A percentile compares a stretch with the other conserved stretches of the same genome.
These are phyloP conservation scores for Didymella keratinophila DNA, from an alignment of 2,329 filamentous ascomycete genomes.

Conservation along the genomic window DNA sequence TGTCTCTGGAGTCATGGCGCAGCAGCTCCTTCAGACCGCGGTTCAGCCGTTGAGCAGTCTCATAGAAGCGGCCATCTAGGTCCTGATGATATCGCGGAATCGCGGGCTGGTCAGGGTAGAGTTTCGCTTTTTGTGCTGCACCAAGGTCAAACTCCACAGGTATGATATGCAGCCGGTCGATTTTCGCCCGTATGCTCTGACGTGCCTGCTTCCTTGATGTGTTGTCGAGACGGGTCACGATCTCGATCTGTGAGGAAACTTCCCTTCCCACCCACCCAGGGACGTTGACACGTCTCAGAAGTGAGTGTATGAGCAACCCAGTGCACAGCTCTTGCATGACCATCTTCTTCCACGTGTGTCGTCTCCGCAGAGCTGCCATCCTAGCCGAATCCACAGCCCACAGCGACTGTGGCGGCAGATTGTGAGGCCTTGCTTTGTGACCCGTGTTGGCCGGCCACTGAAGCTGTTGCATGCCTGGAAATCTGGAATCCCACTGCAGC, in stretches of 20 bases:
- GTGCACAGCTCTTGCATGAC: constrained; percentile 52
- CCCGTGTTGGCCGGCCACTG: constrained; percentile 55
- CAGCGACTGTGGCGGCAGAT: constrained; percentile 56
- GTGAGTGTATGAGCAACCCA: constrained; percentile 50
- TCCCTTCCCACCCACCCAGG: constrained; percentile 11
- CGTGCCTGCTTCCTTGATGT: constrained; percentile 15
- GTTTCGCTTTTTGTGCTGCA: constrained; percentile 20
- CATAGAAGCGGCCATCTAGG: constrained; percentile 45
- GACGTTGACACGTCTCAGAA: constrained; percentile 37
- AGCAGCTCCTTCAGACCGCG: constrained; percentile 36
- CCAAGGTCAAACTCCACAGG: constrained; percentile 24
- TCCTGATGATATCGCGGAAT: constrained; percentile 52
- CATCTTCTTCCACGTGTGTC: constrained; percentile 55
- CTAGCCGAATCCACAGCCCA: constrained; percentile 51
- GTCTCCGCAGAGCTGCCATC: constrained; percentile 37
- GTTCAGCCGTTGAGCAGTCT: constrained; percentile 43
- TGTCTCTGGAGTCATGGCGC: constrained; percentile 23
- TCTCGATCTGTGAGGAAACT: constrained; percentile 34
- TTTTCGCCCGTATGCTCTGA: constrained; percentile 27
- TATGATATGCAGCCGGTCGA: constrained; percentile 24
- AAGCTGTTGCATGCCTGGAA: constrained; percentile 34
- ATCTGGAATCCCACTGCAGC: constrained; percentile 40
- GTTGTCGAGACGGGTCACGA: constrained; percentile 18
- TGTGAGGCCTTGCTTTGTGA: constrained; percentile 33
- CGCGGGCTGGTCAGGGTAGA: constrained; percentile 17